Conservation (phyloP, 768 basidiomycete species). For the Suillus variegatus region DNA sequence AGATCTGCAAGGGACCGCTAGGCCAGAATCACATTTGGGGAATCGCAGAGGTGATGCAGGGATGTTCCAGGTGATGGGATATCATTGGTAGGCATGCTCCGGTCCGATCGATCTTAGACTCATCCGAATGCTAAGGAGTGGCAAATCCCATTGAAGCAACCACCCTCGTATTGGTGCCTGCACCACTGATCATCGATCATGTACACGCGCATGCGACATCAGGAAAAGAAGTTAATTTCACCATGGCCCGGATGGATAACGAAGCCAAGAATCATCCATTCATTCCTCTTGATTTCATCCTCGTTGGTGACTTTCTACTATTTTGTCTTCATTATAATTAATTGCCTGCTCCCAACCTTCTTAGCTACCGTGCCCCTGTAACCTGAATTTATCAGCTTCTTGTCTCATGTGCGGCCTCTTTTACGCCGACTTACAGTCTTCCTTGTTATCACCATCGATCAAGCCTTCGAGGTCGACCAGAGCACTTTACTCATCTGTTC, state of each 20-base stretch:
- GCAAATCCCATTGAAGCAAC: neutral
- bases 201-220: neutral
- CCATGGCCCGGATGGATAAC: neutral
- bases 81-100: neutral
- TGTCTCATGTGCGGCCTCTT: neutral
- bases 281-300: neutral
- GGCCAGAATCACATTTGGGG: neutral
- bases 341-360: neutral
- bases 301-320: neutral
- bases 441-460: slow-evolving; percentile 6
- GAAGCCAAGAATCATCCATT: neutral
- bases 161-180: neutral
- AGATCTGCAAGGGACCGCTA: neutral
- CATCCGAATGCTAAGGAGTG: neutral
- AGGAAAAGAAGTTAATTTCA: neutral
- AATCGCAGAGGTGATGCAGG: slow-evolving; percentile 2
- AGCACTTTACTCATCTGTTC: neutral
- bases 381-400: slow-evolving; percentile 2
- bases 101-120: neutral
- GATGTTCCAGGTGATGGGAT: no score
- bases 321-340: neutral
- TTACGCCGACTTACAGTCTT: neutral
- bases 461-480: neutral
- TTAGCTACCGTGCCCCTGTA: neutral
- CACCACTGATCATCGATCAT: neutral